Evolutionary conservation across 129 eudicot genomes (phyloP), one percentile per base, ranked within the genome.

Genomic region (Helianthus annuus): DNA sequence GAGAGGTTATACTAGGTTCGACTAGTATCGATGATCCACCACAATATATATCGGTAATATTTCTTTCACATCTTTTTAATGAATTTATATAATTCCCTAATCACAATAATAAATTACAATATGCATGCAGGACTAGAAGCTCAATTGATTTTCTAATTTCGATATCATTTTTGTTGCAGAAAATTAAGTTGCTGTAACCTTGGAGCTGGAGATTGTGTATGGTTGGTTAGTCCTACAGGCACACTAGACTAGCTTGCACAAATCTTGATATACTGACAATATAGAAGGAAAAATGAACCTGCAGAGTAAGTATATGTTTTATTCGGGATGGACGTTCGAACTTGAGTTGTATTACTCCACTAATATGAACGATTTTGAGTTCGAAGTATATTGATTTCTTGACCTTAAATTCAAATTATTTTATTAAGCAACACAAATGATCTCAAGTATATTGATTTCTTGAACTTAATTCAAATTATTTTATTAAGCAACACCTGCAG

Each of bases 1-100:
- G 96, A 76, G 96, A 90, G 68, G 71, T 90, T 62, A 69, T 90
- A 67, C 60, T 87, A 13, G 93, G 96, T 19, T 80, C 96, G 48
- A 70, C 96, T 53, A 90, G 93, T 76, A 60, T 90, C 16, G 93
- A 87, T 71, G 96, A 90, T 59, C 93, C 96, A 44, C 69, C 88
- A 4, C 88, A 87, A 76, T 85, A 82, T 34, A 82, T 90, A 45
- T 80, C 90, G 78, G 93, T 90, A 76, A 69, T 29, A 16, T 42
- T 57, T 45, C 51, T 68, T 55, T 61, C 19, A 29, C 44, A 2
- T n/a, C 12, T 14, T 39, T 36, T 10, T 62, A 32, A 19, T 12
- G 2, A 17, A 13, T 74, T 49, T 4, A n/a, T 7, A 17, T 4
- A 3, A 5, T 74, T 24, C 29, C 27, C 74, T 53, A 53, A 22